phyloP scores from a whole-genome alignment of 2,329 filamentous ascomycete species.

The Microascus cirrosus region DNA sequence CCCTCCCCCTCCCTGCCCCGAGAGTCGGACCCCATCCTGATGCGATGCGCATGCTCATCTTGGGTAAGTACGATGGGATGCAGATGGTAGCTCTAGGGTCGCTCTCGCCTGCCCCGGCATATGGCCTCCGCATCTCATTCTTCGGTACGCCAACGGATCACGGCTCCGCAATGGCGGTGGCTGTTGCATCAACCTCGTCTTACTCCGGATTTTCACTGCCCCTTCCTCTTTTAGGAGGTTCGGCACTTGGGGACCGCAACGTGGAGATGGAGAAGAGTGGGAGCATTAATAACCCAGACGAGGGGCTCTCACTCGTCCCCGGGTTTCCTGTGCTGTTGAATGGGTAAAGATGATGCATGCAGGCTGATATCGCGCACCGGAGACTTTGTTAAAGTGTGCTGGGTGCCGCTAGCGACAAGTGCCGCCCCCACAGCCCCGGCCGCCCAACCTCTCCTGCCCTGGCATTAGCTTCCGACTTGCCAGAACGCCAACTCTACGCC shows the following conservation, averaged over 20 bases:
- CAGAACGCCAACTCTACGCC: too few species aligned
- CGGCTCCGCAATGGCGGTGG: neutral
- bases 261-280: neutral
- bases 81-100: neutral
- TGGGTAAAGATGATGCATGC: neutral
- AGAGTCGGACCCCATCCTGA: neutral
- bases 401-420: neutral
- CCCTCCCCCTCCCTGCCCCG: neutral
- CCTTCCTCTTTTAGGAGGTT: neutral
- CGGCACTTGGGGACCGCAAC: neutral
- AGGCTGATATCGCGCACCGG: neutral
- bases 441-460: neutral
- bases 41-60: conserved; percentile 1
- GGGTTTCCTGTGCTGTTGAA: neutral
- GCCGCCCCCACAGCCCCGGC: neutral
- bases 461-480: neutral
- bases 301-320: neutral
- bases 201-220: neutral
- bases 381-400: neutral
- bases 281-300: neutral
- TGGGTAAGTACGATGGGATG: conserved; percentile 1
- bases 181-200: neutral
- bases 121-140: neutral
- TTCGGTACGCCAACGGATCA: neutral
- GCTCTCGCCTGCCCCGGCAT: neutral